Evolutionary conservation across 176 grass and related monocot species (phyloP).

Genomic region (Cymbopogon citratus): DNA sequence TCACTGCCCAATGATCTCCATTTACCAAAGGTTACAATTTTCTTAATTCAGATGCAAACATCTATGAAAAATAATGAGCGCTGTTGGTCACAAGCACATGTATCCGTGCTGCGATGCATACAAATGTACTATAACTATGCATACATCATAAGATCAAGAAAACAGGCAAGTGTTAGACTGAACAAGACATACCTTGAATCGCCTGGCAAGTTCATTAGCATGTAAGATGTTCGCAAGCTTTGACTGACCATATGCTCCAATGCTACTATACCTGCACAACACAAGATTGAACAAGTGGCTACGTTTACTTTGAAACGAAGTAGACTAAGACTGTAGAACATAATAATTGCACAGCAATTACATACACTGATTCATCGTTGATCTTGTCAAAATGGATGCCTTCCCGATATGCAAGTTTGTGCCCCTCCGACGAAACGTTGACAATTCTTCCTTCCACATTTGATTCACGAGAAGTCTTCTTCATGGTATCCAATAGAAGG

Average conservation of each 20-base stretch:
- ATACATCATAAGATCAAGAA: not conserved
- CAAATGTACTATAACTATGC: not conserved
- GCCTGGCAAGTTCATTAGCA: constrained; percentile 81
- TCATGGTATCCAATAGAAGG: constrained; percentile 86
- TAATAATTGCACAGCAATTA: not conserved
- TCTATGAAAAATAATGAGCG: not conserved
- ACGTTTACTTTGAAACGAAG: not conserved
- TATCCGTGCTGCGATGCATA: not conserved
- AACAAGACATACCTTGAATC: constrained; percentile 49
- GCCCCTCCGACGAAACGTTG: constrained; percentile 79
- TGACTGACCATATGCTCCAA: constrained; percentile 85
- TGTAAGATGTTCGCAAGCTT: constrained; percentile 92
- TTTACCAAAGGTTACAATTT: not conserved
- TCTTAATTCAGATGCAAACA: not conserved
- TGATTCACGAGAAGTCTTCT: constrained; percentile 61
- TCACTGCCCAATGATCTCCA: not conserved
- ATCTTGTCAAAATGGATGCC: constrained; percentile 77
- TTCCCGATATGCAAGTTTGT: constrained; percentile 61
- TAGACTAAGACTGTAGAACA: not conserved
- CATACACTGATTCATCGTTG: constrained; percentile 75
- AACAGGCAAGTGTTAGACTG: not conserved
- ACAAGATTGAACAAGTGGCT: constrained; percentile 30
- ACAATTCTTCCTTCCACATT: constrained; percentile 84
- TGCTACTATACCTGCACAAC: constrained; percentile 49
- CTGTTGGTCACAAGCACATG: not conserved